Conservation (phyloP, 768 basidiomycete species). For the Rhodotorula taiwanensis region DNA sequence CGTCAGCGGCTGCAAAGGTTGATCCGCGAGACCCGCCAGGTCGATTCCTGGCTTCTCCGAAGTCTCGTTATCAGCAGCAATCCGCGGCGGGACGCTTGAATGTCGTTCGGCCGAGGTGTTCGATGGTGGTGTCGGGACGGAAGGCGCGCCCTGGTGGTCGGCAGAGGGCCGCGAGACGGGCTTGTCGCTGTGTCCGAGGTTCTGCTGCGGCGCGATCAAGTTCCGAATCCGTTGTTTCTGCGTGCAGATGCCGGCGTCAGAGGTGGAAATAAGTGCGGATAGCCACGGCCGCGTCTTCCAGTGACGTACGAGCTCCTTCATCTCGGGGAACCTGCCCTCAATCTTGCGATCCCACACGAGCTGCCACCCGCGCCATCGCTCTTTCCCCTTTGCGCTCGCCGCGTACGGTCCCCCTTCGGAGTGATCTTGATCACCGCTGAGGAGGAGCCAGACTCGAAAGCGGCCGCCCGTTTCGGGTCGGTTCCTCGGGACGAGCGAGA, state of each 20-base stretch:
- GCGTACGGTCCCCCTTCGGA: too few relatives aligned
- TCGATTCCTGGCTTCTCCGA: too few relatives aligned
- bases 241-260: neutral
- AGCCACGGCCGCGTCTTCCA: too few relatives aligned
- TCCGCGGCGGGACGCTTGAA: too few relatives aligned
- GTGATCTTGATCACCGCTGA: too few relatives aligned
- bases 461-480: constrained; percentile 46
- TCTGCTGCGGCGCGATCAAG: constrained; percentile 43
- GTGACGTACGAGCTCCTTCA: constrained; percentile 33
- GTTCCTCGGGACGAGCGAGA: constrained; percentile 45
- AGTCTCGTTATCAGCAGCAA: too few relatives aligned
- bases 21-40: neutral
- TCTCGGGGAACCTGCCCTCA: constrained; percentile 49
- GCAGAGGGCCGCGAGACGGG: neutral
- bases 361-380: constrained; percentile 18
- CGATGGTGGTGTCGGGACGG: neutral
- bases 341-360: constrained; percentile 47
- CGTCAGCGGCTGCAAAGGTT: neutral
- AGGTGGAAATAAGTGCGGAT: too few relatives aligned
- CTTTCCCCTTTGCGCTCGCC: constrained; percentile 3
- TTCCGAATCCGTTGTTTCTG: constrained; percentile 47
- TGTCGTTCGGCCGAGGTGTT: neutral
- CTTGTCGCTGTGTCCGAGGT: constrained; percentile 46
- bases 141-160: neutral
- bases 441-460: constrained; percentile 47